These are phyloP conservation scores for Salix exigua DNA, from an alignment of 345 rosid genomes.

Conservation along the genomic window DNA sequence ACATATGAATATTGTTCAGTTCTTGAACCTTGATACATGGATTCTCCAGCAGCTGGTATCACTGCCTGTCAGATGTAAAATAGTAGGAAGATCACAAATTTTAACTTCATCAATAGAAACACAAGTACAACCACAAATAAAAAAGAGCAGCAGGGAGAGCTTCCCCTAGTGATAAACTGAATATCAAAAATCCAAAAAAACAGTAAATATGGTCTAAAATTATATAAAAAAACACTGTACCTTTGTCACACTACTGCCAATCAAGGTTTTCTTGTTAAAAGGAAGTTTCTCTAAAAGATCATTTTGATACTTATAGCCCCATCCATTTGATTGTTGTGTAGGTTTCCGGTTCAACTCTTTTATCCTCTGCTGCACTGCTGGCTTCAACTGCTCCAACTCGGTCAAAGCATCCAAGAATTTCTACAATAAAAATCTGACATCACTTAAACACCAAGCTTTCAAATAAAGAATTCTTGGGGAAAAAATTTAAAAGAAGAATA, in stretches of 20 bases:
- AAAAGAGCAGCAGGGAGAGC: background rate
- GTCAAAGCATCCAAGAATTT: conserved; percentile 56
- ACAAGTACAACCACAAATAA: background rate
- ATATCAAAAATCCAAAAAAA: background rate
- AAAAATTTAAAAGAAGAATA: background rate
- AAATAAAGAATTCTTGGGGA: background rate
- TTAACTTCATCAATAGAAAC: background rate
- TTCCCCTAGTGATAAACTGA: background rate
- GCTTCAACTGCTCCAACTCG: conserved; percentile 87
- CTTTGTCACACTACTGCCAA: conserved; percentile 44
- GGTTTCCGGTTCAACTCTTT: conserved; percentile 49
- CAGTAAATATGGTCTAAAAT: background rate
- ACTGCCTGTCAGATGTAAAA: conserved; percentile 42
- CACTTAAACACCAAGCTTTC: conserved; percentile 20
- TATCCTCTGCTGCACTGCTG: conserved; percentile 61
- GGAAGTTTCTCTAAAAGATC: conserved; percentile 43
- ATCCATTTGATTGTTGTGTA: conserved; percentile 34
- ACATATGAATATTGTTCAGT: conserved; percentile 35
- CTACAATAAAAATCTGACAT: conserved; percentile 38
- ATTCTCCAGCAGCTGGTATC: conserved; percentile 38
- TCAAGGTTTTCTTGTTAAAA: conserved; percentile 39
- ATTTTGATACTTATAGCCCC: conserved; percentile 33
- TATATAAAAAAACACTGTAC: conserved; percentile 30
- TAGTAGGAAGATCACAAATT: background rate
- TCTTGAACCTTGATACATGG: conserved; percentile 46